Base-by-base conservation (phyloP, 208 protist genomes). In the Leptomonas seymouri region DNA sequence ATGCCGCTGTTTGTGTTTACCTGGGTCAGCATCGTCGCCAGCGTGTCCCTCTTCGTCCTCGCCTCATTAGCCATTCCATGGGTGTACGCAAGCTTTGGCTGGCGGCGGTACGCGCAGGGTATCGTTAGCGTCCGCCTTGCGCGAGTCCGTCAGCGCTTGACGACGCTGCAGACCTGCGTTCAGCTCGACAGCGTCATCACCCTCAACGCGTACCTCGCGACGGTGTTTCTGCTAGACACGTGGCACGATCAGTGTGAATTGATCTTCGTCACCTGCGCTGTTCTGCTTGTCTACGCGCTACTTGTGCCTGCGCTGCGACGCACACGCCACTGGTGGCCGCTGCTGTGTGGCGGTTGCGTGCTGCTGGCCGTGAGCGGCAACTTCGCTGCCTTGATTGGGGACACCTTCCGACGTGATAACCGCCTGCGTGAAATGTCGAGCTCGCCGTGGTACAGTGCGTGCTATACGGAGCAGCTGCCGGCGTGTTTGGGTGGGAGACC, bases 31-130 rank as follows among this genome's bases (percentile, higher is more conserved):
- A 46, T 76, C 27, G 25, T 75, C 15, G 18, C 23, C 23, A 70
- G 71, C 31, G 62, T 59, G 20, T 49, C 56, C 1, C 27, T 84
- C 12, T 60, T 84, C 21, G 18, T 80, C 39, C 20, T 71, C 11
- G 68, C 74, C n/a, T 66, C 62, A 1, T 8, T 84, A 55, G 49
- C 66, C 23, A 28, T 63, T 9, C 53, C 51, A 15, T 71, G 61
- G 41, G 79, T 87, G n/a, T 64, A 53, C 11, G 76, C 64, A 15
- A 71, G 67, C 11, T 93, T 93, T 74, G 84, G 81, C 11, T 88
- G 84, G 81, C 71, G 77, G 25, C 72, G 62, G 3, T 93, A 85
- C 72, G 62, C 73, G 53, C 78, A 85, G 51, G 87, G 87, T 61
- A 87, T 88, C 57, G 86, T 78, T 6, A 75, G 74, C 15, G 69